Conservation (phyloP, 306 rosid genomes). For the Glycine latifolia region DNA sequence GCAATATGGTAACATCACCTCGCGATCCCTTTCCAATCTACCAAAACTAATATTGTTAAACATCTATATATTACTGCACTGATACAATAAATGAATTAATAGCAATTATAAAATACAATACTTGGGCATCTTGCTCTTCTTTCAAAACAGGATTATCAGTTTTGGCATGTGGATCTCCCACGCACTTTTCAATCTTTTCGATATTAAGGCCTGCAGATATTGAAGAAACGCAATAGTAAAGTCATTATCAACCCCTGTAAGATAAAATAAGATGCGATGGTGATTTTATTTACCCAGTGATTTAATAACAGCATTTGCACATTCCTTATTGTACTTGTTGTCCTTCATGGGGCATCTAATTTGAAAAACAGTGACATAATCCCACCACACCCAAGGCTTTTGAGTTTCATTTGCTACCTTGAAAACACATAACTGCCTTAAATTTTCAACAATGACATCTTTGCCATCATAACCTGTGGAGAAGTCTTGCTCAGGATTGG, state of each 20-base stretch:
- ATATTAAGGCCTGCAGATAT: slow-evolving; percentile 67
- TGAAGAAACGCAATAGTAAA: slow-evolving; percentile 27
- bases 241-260: not conserved
- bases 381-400: slow-evolving; percentile 94
- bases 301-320: slow-evolving; percentile 72
- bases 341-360: slow-evolving; percentile 95
- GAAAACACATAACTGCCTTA: slow-evolving; percentile 89
- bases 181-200: slow-evolving; percentile 71
- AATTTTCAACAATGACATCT: slow-evolving; percentile 86
- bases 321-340: slow-evolving; percentile 79
- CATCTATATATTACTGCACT: slow-evolving; percentile 27
- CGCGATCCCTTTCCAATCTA: slow-evolving; percentile 93
- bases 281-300: slow-evolving; percentile 71
- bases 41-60: slow-evolving; percentile 46
- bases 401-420: slow-evolving; percentile 70
- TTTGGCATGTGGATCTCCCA: slow-evolving; percentile 79
- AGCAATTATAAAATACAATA: slow-evolving; percentile 40
- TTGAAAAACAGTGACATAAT: slow-evolving; percentile 92
- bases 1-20: slow-evolving; percentile 95
- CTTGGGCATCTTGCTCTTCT: slow-evolving; percentile 95
- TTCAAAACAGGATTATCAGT: slow-evolving; percentile 74
- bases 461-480: slow-evolving; percentile 86
- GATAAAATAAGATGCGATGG: slow-evolving; percentile 8
- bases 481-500: slow-evolving; percentile 97
- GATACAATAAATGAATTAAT: slow-evolving; percentile 27